Conservation (phyloP, 2,329 filamentous ascomycete species). For the Pestalotiopsis sp. region DNA sequence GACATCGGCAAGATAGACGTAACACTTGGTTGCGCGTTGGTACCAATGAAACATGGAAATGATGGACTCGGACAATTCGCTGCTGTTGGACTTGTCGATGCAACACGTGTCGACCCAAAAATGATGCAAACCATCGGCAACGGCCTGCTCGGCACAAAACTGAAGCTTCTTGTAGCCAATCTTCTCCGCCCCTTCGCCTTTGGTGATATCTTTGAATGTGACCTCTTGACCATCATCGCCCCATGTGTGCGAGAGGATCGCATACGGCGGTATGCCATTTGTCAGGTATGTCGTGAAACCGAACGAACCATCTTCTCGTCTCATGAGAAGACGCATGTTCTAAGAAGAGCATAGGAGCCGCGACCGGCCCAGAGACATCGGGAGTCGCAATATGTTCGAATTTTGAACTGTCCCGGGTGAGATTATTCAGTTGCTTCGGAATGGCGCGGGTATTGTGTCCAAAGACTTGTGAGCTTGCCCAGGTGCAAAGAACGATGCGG, state of each 20-base stretch:
- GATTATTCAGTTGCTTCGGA: too few species aligned
- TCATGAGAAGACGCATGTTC: too few species aligned
- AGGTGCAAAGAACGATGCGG: too few species aligned
- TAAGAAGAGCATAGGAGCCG: too few species aligned
- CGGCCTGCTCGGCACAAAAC: conserved; percentile 17
- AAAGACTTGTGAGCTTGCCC: too few species aligned
- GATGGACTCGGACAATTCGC: conserved; percentile 6
- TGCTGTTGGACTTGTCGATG: conserved; percentile 10
- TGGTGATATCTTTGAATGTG: conserved; percentile 14
- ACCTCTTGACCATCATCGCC: conserved; percentile 7
- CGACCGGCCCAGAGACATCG: too few species aligned
- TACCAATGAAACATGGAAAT: conserved; percentile 13
- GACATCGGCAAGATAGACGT: conserved; percentile 14
- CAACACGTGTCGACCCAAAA: conserved; percentile 6
- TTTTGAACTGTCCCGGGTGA: too few species aligned
- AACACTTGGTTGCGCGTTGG: conserved; percentile 14
- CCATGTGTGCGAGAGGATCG: conserved; percentile 23
- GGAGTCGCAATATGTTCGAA: too few species aligned
- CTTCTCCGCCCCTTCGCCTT: conserved; percentile 9
- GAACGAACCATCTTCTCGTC: too few species aligned
- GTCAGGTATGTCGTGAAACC: too few species aligned
- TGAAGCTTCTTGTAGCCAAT: conserved; percentile 15
- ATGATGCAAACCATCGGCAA: conserved; percentile 9
- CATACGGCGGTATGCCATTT: conserved; percentile 13
- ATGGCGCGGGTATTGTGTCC: too few species aligned